phyloP scores from a whole-genome alignment of 2,329 filamentous ascomycete species.

The Trichoderma oligosporum region DNA sequence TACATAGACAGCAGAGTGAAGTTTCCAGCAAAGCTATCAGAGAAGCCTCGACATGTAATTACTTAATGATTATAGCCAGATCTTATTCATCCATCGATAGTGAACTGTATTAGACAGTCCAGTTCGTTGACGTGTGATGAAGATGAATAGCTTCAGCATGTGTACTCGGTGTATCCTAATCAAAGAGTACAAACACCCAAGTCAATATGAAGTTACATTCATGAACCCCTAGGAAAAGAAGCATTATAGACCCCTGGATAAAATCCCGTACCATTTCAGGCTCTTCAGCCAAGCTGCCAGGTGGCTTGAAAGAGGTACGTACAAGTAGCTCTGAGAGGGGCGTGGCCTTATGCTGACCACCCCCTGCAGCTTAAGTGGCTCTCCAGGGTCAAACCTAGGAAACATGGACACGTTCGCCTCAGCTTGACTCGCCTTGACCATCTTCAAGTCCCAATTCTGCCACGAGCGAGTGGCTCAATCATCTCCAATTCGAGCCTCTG shows the following conservation, averaged over 20 bases:
- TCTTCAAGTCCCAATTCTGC: conserved; percentile 7
- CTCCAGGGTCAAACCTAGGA: conserved; percentile 5
- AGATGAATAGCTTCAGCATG: too few species aligned
- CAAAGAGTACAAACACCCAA: too few species aligned
- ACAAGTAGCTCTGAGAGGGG: not conserved
- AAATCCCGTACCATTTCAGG: too few species aligned
- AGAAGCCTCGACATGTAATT: too few species aligned
- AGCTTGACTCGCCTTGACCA: conserved; percentile 9
- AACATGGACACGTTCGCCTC: conserved; percentile 19
- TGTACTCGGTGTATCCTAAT: too few species aligned
- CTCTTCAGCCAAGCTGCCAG: not conserved
- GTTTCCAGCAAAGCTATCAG: too few species aligned
- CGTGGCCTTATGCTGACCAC: conserved; percentile 3
- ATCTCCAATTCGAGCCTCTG: conserved; percentile 17
- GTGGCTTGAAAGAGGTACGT: not conserved
- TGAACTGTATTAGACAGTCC: too few species aligned
- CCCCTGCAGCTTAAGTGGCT: conserved; percentile 17
- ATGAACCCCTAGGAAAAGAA: not conserved
- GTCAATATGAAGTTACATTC: too few species aligned
- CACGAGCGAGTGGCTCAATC: conserved; percentile 16
- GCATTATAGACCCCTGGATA: not conserved
- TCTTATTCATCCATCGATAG: too few species aligned
- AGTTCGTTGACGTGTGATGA: too few species aligned
- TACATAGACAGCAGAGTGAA: too few species aligned
- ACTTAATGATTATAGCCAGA: too few species aligned